phyloP scores from a whole-genome alignment of 176 grass and related monocot genomes.

The bread wheat (Triticum aestivum) region DNA sequence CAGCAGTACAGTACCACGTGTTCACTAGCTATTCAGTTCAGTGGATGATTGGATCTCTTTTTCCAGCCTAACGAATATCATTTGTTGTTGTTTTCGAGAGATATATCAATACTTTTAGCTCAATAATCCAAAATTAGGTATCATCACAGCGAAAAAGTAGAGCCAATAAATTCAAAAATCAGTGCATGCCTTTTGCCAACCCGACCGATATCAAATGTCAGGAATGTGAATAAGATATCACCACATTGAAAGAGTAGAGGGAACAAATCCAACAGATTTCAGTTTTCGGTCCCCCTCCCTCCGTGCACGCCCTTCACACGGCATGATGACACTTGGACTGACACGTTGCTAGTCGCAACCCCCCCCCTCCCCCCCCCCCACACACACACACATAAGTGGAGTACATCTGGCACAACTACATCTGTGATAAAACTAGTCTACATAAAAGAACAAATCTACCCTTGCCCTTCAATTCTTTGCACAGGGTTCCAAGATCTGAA shows the following conservation, averaged over 20 bases:
- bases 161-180: background rate
- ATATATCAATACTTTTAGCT: too few species aligned
- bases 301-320: background rate
- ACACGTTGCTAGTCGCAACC: background rate
- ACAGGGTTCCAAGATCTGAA: background rate
- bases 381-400: background rate
- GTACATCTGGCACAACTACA: background rate
- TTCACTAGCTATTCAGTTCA: background rate
- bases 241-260: background rate
- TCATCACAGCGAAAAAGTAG: background rate
- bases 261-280: background rate
- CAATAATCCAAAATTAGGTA: too few species aligned
- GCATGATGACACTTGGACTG: background rate
- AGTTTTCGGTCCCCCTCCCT: background rate
- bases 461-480: background rate
- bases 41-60: too few species aligned
- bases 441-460: background rate
- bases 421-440: background rate
- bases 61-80: too few species aligned
- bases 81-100: too few species aligned
- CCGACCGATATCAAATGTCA: background rate
- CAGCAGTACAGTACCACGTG: background rate
- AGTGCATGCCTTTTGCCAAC: background rate
- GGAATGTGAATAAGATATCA: background rate
- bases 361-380: too few species aligned